phyloP scores from a whole-genome alignment of 139 green algal species.

The Coelastrella sp. region DNA sequence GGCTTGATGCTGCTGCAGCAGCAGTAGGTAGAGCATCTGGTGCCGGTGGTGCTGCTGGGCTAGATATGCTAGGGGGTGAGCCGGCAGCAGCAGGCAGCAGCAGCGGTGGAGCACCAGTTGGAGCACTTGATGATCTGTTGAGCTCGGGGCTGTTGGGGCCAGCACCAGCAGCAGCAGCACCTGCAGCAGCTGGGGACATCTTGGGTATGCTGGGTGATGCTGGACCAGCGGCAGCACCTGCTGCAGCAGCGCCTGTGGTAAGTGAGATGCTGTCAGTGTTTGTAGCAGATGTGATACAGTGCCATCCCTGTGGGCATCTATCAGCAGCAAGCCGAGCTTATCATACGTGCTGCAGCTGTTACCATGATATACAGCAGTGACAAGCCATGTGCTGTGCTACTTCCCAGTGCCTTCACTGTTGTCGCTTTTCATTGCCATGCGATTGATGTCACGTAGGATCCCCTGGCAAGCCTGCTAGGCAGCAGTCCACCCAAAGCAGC shows the following conservation, averaged over 20 bases:
- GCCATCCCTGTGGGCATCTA: no score
- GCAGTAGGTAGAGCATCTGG: conserved; percentile 2
- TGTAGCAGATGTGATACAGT: no score
- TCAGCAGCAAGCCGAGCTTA: neutral
- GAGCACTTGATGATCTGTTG: conserved; percentile 54
- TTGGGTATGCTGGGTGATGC: conserved; percentile 48
- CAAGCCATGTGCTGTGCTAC: no score
- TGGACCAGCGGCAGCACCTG: neutral
- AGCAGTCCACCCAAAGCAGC: neutral
- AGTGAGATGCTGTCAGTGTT: neutral
- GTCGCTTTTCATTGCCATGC: neutral
- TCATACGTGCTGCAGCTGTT: no score
- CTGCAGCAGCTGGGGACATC: conserved; percentile 43
- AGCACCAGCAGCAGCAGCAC: neutral
- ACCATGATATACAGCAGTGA: no score
- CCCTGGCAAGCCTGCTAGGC: conserved; percentile 51
- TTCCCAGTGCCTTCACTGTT: no score
- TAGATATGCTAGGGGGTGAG: conserved; percentile 52
- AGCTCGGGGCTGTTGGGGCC: conserved; percentile 4
- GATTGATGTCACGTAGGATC: conserved; percentile 27
- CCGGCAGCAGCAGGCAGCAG: neutral
- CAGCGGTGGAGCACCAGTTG: neutral
- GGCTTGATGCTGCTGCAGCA: conserved; percentile 45
- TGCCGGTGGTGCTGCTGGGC: conserved; percentile 27
- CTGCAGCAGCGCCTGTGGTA: conserved; percentile 9